Conservation (phyloP, 805 yeast species). For the Ogataea parapolymorpha region DNA sequence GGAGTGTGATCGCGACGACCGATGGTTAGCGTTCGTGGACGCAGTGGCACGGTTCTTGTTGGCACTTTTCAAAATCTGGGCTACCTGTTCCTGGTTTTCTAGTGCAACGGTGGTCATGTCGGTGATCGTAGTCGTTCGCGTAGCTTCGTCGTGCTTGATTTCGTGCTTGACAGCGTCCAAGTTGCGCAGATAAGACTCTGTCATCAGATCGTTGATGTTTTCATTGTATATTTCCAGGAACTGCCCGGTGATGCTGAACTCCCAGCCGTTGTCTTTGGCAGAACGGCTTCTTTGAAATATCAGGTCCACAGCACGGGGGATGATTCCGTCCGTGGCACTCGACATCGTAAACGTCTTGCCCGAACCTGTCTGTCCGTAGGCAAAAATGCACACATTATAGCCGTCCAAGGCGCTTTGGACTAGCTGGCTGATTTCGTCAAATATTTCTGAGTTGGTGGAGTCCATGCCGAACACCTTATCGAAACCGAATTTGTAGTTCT, state of each 20-base stretch:
- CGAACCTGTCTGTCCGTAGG: conserved; percentile 96
- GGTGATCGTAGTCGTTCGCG: conserved; percentile 55
- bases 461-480: conserved; percentile 69
- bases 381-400: conserved; percentile 86
- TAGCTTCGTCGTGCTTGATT: conserved; percentile 62
- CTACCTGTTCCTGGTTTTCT: conserved; percentile 42
- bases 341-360: conserved; percentile 96
- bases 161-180: conserved; percentile 46
- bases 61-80: conserved; percentile 50
- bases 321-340: conserved; percentile 66
- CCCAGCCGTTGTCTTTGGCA: conserved; percentile 58
- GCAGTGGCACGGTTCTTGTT: conserved; percentile 69
- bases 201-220: conserved; percentile 63
- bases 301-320: conserved; percentile 68
- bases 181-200: conserved; percentile 22
- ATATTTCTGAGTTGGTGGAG: conserved; percentile 59
- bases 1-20: conserved; percentile 90
- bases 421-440: conserved; percentile 80
- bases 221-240: conserved; percentile 92
- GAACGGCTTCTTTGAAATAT: conserved; percentile 57
- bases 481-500: conserved; percentile 52
- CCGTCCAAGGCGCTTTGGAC: conserved; percentile 89
- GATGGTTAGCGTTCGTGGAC: conserved; percentile 72
- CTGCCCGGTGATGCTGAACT: conserved; percentile 61
- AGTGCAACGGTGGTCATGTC: conserved; percentile 54